Evolutionary conservation across 345 rosid species (phyloP).

Genomic region (Anastatica hierochuntica): DNA sequence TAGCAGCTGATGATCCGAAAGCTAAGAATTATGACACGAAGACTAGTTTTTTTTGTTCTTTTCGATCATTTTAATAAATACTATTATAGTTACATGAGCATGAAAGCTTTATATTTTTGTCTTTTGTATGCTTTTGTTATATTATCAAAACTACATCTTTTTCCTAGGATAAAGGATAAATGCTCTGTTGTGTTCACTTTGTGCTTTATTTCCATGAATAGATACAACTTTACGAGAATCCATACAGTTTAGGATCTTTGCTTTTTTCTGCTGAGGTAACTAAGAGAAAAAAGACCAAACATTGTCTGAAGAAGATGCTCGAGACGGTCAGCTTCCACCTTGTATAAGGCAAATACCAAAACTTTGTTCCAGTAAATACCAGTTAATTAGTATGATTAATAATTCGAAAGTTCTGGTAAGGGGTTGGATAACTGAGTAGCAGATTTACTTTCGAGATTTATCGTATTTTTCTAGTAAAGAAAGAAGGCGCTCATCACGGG

Average conservation of each 20-base stretch:
- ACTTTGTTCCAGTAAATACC: conserved; percentile 59
- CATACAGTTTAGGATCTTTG: not conserved
- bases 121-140: no score
- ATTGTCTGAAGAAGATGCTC: conserved; percentile 63
- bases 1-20: conserved; percentile 82
- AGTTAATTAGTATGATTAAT: not conserved
- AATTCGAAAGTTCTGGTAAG: conserved; percentile 11
- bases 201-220: conserved; percentile 80
- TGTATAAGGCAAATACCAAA: conserved; percentile 87
- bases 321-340: conserved; percentile 85
- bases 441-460: conserved; percentile 52
- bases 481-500: conserved; percentile 62
- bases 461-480: conserved; percentile 88
- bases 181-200: conserved; percentile 61
- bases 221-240: conserved; percentile 71
- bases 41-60: no score
- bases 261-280: not conserved
- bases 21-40: no score
- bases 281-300: conserved; percentile 15
- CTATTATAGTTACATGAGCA: no score
- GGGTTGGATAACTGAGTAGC: not conserved
- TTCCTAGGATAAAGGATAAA: no score
- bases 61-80: no score
- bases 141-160: no score
- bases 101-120: no score